Conservation (phyloP, 1,139 yeast genomes). For the Sugiyamaella pinicola region DNA sequence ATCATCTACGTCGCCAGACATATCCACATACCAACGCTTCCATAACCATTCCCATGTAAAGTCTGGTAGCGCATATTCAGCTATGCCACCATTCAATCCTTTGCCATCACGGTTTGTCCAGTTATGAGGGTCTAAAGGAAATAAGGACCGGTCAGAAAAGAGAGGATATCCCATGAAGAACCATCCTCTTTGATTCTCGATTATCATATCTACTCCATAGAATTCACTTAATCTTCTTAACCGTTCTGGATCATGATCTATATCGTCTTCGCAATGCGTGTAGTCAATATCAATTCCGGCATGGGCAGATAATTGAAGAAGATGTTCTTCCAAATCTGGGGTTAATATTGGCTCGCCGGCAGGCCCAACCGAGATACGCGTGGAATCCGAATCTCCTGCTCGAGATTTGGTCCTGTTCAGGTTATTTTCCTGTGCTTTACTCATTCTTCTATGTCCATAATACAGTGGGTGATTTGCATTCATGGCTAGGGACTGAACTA, state of each 20-base stretch:
- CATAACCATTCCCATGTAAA: slow-evolving; percentile 72
- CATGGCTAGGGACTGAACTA: slow-evolving; percentile 11
- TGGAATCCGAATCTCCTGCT: not conserved
- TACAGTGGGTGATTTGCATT: not conserved
- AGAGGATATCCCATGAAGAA: slow-evolving; percentile 65
- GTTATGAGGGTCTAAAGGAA: slow-evolving; percentile 61
- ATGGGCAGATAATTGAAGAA: slow-evolving; percentile 2
- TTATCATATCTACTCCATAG: slow-evolving; percentile 37
- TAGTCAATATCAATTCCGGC: not conserved
- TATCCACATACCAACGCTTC: slow-evolving; percentile 71
- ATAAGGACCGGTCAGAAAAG: slow-evolving; percentile 56
- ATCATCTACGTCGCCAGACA: slow-evolving; percentile 73
- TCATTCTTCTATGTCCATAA: slow-evolving; percentile 11
- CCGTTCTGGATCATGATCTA: slow-evolving; percentile 13
- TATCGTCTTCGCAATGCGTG: slow-evolving; percentile 7
- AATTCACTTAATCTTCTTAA: slow-evolving; percentile 1
- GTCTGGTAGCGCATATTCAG: slow-evolving; percentile 63
- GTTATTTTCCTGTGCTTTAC: not conserved
- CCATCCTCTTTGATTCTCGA: slow-evolving; percentile 74
- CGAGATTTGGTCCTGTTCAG: not conserved
- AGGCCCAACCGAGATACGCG: not conserved
- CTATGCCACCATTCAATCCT: slow-evolving; percentile 44
- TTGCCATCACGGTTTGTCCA: slow-evolving; percentile 41
- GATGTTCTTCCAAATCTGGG: slow-evolving; percentile 16
- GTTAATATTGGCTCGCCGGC: slow-evolving; percentile 4